Evolutionary conservation across 495 filamentous ascomycete genomes (phyloP).

Genomic region (Aspergillus indologenus): DNA sequence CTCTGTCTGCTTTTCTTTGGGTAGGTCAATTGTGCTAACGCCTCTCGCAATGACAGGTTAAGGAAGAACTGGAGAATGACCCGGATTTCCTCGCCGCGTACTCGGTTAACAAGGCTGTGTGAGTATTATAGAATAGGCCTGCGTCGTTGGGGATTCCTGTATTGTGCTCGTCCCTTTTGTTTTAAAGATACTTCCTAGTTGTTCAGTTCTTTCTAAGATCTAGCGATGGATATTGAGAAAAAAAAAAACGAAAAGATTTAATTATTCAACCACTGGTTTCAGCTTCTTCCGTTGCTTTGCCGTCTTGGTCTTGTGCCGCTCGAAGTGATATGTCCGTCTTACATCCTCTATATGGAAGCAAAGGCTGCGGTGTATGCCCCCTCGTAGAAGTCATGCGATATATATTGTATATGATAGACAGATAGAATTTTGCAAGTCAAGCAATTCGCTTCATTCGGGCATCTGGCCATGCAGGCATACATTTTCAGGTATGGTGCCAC

Average conservation of each 20-base stretch:
- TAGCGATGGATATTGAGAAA: slow-evolving; percentile 12
- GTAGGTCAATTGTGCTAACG: too few species aligned
- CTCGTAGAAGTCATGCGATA: too few species aligned
- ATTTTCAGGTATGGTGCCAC: too few species aligned
- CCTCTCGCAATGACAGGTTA: slow-evolving; percentile 75
- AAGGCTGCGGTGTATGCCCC: too few species aligned
- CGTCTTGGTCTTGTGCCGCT: not conserved
- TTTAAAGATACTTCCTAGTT: not conserved
- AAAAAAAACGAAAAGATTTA: not conserved
- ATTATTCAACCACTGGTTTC: not conserved
- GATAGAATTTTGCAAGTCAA: too few species aligned
- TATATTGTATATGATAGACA: too few species aligned
- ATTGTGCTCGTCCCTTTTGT: not conserved
- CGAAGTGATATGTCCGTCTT: not conserved
- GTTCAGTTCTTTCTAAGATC: not conserved
- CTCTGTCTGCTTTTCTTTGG: too few species aligned
- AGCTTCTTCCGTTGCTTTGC: not conserved
- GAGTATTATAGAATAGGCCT: slow-evolving; percentile 12
- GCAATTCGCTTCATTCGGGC: too few species aligned
- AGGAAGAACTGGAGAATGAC: slow-evolving; percentile 70
- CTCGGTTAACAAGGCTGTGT: slow-evolving; percentile 41
- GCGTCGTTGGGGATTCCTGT: not conserved
- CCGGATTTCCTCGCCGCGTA: slow-evolving; percentile 74
- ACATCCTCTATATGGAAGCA: not conserved
- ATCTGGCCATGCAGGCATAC: too few species aligned